phyloP scores from a whole-genome alignment of 2,329 filamentous ascomycete species.

The Myriosclerotinia curreyana region DNA sequence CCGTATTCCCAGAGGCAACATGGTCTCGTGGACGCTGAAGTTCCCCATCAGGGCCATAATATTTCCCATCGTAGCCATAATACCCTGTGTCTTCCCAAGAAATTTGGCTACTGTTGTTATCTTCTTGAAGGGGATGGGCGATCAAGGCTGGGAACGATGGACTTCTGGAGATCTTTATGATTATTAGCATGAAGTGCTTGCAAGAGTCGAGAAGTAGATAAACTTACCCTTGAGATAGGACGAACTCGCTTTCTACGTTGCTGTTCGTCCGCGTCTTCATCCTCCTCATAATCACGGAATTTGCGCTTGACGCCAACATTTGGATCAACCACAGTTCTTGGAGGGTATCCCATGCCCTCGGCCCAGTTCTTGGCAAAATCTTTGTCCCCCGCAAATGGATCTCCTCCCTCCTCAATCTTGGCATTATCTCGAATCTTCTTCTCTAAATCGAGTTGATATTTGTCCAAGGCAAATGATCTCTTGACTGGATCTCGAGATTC shows the following conservation, averaged over 20 bases:
- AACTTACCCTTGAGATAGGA: not conserved
- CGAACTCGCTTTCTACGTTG: conserved; percentile 1
- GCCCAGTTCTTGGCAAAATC: not conserved
- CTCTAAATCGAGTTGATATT: not conserved
- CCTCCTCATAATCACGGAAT: not conserved
- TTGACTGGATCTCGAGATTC: not conserved
- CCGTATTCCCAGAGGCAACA: not conserved
- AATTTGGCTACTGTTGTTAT: not conserved
- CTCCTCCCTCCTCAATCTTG: too few species aligned
- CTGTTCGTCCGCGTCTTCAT: not conserved
- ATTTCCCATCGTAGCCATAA: not conserved
- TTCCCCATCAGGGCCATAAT: too few species aligned
- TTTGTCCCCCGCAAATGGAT: not conserved
- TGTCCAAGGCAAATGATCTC: not conserved
- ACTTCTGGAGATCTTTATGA: not conserved
- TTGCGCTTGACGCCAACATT: not conserved
- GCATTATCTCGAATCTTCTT: not conserved
- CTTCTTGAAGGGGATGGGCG: not conserved
- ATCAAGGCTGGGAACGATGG: not conserved
- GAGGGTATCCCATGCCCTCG: not conserved
- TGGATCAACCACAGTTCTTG: not conserved
- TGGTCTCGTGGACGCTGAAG: not conserved
- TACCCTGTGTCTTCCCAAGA: not conserved
- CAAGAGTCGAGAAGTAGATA: not conserved
- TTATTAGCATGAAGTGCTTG: not conserved